These are phyloP conservation scores for Cladosporium colombiae DNA, from an alignment of 2,329 filamentous ascomycete species.

Conservation along the genomic window DNA sequence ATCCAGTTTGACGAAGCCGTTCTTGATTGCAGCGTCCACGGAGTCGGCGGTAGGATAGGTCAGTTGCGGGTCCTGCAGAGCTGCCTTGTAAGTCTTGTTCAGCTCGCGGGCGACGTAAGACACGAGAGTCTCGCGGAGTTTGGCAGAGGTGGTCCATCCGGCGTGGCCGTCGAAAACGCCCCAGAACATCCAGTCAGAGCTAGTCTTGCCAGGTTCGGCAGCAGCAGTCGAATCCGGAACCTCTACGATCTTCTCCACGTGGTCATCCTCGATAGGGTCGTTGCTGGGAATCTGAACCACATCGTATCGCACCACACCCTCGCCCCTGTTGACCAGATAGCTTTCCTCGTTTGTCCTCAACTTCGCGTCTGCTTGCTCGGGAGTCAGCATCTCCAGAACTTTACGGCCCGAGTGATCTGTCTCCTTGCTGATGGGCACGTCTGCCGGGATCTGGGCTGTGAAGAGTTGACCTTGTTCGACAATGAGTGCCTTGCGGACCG, in stretches of 20 bases:
- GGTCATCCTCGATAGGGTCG: conserved; percentile 96
- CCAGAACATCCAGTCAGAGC: conserved; percentile 99
- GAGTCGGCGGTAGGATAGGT: conserved; percentile 73
- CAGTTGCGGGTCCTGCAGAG: conserved; percentile 57
- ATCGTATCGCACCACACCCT: conserved; percentile 92
- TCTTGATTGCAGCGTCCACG: conserved; percentile 89
- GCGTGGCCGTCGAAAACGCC: conserved; percentile 97
- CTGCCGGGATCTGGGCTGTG: conserved; percentile 80
- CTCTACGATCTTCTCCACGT: conserved; percentile 96
- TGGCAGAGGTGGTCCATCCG: conserved; percentile 97
- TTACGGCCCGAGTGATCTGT: conserved; percentile 81
- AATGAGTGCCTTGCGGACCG: conserved; percentile 68
- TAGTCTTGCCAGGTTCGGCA: conserved; percentile 56
- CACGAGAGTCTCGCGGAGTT: conserved; percentile 88
- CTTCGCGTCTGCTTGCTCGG: conserved; percentile 89
- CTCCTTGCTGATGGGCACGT: conserved; percentile 84
- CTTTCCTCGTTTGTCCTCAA: conserved; percentile 88
- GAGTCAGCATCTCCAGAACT: conserved; percentile 93
- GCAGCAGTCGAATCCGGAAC: conserved; percentile 65
- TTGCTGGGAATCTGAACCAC: conserved; percentile 93
- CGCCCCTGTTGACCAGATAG: conserved; percentile 82
- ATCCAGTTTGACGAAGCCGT: conserved; percentile 83
- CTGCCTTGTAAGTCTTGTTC: conserved; percentile 84
- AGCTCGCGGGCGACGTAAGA: conserved; percentile 90
- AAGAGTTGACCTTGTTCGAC: conserved; percentile 90